Evolutionary conservation across 352 stramenopile genomes (phyloP).

Genomic region (Phytophthora palmivora): DNA sequence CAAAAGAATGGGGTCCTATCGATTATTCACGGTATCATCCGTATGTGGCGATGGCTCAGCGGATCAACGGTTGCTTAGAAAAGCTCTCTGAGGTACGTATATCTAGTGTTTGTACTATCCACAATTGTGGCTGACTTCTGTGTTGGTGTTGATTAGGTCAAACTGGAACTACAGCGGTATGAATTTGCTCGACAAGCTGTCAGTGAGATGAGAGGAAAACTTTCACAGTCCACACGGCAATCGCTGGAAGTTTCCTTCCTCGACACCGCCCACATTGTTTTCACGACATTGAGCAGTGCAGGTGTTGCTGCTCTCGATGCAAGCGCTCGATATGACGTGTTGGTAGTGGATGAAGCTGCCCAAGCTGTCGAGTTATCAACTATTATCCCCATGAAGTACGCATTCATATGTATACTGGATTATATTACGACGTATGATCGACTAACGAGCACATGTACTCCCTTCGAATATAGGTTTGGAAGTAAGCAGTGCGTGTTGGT

Average conservation of each 20-base stretch:
- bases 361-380: slow-evolving; percentile 88
- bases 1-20: slow-evolving; percentile 44
- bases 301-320: slow-evolving; percentile 84
- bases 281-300: slow-evolving; percentile 92
- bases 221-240: slow-evolving; percentile 72
- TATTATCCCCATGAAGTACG: slow-evolving; percentile 92
- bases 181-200: slow-evolving; percentile 75
- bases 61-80: slow-evolving; percentile 85
- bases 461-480: slow-evolving; percentile 64
- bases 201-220: slow-evolving; percentile 66
- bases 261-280: slow-evolving; percentile 93
- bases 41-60: slow-evolving; percentile 76
- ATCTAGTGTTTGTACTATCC: background rate
- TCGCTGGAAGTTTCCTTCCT: slow-evolving; percentile 88
- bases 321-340: slow-evolving; percentile 78
- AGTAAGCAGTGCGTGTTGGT: slow-evolving; percentile 93
- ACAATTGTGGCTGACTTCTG: slow-evolving; percentile 8
- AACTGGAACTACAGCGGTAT: slow-evolving; percentile 87
- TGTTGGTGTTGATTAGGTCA: slow-evolving; percentile 49
- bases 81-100: slow-evolving; percentile 67
- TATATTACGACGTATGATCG: slow-evolving; percentile 5
- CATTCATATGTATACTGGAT: slow-evolving; percentile 13
- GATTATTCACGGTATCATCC: slow-evolving; percentile 77
- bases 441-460: slow-evolving; percentile 5
- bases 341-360: slow-evolving; percentile 89